Evolutionary conservation across 2,329 filamentous ascomycete species (phyloP).

Genomic region (Trichophyton verrucosum): DNA sequence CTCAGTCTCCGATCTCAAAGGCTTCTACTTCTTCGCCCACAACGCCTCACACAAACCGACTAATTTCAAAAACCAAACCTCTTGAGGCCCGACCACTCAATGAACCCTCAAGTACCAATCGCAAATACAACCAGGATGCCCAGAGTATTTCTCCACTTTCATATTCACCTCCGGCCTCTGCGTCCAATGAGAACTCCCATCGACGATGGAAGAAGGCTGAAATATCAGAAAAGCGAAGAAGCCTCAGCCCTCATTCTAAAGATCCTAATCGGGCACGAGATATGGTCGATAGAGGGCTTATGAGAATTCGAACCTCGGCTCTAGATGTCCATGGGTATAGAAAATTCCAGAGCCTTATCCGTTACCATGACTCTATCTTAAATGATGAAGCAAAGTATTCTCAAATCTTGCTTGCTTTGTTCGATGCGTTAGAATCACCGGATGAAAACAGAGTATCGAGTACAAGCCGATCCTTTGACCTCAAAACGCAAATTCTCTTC

Average conservation of each 20-base stretch:
- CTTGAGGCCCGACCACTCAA: conserved; percentile 31
- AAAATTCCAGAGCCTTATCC: conserved; percentile 31
- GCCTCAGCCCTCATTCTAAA: conserved; percentile 28
- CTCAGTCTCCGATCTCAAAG: conserved; percentile 28
- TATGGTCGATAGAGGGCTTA: conserved; percentile 29
- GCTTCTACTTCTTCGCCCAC: conserved; percentile 12
- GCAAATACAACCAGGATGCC: conserved; percentile 17
- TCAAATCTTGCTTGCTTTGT: conserved; percentile 26
- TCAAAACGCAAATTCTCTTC: conserved; percentile 33
- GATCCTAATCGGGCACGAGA: conserved; percentile 26
- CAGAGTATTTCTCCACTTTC: conserved; percentile 9
- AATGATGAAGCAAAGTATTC: conserved; percentile 26
- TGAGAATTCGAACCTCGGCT: conserved; percentile 23
- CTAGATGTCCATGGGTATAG: conserved; percentile 33
- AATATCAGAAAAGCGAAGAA: conserved; percentile 19
- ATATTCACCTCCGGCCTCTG: not conserved
- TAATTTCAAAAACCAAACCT: conserved; percentile 19
- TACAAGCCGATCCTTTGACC: conserved; percentile 20
- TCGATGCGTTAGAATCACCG: conserved; percentile 26
- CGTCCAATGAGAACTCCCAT: conserved; percentile 18
- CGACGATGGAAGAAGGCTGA: conserved; percentile 25
- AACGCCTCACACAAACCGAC: conserved; percentile 13
- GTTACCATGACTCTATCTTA: conserved; percentile 26
- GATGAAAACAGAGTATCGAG: conserved; percentile 18
- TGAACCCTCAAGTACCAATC: conserved; percentile 21